Evolutionary conservation across 139 green algal species (phyloP).

Genomic region (Chlamydomonas schloesseri): DNA sequence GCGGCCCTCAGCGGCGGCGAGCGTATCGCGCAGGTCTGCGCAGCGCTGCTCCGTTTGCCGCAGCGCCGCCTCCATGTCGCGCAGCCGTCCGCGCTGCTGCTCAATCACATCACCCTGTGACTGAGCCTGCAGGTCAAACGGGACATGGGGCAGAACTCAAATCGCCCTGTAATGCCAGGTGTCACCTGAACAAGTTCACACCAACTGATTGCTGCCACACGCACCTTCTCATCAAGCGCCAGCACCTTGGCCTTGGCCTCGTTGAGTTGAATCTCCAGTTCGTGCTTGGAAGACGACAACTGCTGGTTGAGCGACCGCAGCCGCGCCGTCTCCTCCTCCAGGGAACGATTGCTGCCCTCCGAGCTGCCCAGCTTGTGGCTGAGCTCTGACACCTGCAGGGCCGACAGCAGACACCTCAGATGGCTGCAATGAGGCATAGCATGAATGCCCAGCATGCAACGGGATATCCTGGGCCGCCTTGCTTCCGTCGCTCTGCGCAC

Average conservation of each 20-base stretch:
- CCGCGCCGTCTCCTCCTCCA: conserved; percentile 68
- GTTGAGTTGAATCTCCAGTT: conserved; percentile 68
- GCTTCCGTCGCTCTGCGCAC: conserved; percentile 12
- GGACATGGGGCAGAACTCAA: too few relatives aligned
- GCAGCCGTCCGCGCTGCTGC: conserved; percentile 71
- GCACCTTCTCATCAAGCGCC: conserved; percentile 84
- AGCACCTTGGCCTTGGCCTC: conserved; percentile 63
- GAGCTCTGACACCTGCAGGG: conserved; percentile 75
- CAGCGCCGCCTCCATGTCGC: conserved; percentile 71
- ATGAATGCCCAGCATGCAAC: too few relatives aligned
- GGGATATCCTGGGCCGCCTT: too few relatives aligned
- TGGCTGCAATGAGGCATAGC: not conserved
- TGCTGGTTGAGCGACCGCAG: conserved; percentile 55
- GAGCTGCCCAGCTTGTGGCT: conserved; percentile 72
- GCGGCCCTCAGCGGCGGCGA: conserved; percentile 57
- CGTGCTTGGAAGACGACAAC: conserved; percentile 61
- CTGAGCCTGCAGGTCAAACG: conserved; percentile 39
- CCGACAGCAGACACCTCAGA: not conserved
- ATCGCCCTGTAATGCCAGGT: not conserved
- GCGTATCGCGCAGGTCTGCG: conserved; percentile 72
- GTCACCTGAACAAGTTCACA: not conserved
- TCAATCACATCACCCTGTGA: conserved; percentile 67
- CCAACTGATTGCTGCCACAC: too few relatives aligned
- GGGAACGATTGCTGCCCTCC: conserved; percentile 67
- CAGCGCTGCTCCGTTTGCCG: conserved; percentile 71